A percentile compares a stretch with the other conserved stretches of the same genome.
These are phyloP conservation scores for Eurotiales sp. DNA, from an alignment of 2,329 filamentous ascomycete genomes.

Conservation along the genomic window DNA sequence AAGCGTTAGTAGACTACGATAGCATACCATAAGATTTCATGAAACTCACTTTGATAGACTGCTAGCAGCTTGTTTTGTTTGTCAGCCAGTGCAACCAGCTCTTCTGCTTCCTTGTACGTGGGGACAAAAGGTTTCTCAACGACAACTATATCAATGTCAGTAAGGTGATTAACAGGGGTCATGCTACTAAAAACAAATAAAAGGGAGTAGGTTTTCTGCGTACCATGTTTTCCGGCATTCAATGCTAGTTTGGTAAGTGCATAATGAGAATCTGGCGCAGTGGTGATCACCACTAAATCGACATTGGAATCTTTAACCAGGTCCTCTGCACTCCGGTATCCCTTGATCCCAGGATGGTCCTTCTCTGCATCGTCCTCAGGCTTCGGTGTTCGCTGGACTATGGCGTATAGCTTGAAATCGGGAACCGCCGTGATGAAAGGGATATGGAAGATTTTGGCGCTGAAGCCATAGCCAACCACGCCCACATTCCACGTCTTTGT, in stretches of 20 bases:
- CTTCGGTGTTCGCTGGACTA: conserved; percentile 70
- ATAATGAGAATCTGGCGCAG: conserved; percentile 69
- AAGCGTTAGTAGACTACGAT: background rate
- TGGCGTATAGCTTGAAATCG: conserved; percentile 64
- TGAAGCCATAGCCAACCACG: conserved; percentile 59
- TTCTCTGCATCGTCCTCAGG: conserved; percentile 62
- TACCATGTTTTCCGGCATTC: conserved; percentile 65
- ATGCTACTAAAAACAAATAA: too few relatives aligned
- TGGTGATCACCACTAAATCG: conserved; percentile 68
- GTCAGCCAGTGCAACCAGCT: conserved; percentile 56
- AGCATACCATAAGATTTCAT: background rate
- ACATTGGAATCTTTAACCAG: conserved; percentile 64
- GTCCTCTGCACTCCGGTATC: conserved; percentile 60
- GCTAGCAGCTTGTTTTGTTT: conserved; percentile 53
- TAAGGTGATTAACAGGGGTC: background rate
- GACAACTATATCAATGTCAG: conserved; percentile 49
- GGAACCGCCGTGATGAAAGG: conserved; percentile 67
- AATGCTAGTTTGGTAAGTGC: conserved; percentile 61
- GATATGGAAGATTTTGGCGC: conserved; percentile 79
- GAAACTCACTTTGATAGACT: conserved; percentile 61
- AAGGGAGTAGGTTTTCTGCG: background rate
- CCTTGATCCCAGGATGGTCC: conserved; percentile 63
- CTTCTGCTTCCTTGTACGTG: conserved; percentile 62
- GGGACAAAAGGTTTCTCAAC: conserved; percentile 83
- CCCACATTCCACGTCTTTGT: conserved; percentile 53